Evolutionary conservation across 208 protist species (phyloP).

Genomic region (Acanthamoeba healyi): DNA sequence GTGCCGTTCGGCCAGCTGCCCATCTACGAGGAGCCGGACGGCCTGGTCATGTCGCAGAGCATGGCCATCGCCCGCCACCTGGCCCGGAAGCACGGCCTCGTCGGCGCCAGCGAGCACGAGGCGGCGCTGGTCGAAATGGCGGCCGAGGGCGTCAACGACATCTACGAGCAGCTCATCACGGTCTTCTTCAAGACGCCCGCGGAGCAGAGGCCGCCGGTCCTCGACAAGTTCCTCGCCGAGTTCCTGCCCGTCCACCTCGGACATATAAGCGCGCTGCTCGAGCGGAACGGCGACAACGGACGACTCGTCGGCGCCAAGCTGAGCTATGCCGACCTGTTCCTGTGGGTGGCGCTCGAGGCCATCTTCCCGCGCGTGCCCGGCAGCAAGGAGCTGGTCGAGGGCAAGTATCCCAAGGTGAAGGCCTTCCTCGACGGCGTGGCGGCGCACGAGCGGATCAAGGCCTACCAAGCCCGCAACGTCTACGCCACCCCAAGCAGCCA

Average conservation of each 20-base stretch:
- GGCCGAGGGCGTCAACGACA: conserved; percentile 29
- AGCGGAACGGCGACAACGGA: conserved; percentile 56
- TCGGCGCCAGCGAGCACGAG: neutral
- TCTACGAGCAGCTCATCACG: neutral
- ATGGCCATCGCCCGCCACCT: conserved; percentile 39
- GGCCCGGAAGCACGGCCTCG: conserved; percentile 64
- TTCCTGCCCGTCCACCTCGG: neutral
- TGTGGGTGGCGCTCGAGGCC: neutral
- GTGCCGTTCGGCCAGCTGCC: conserved; percentile 22
- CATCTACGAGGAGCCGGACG: conserved; percentile 59
- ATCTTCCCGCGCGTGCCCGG: neutral
- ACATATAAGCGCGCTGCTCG: neutral
- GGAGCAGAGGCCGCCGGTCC: neutral
- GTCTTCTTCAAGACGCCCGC: neutral
- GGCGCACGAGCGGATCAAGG: neutral
- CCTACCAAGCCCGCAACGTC: conserved; percentile 47
- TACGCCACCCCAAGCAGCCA: neutral
- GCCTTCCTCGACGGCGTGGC: neutral
- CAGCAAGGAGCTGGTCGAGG: neutral
- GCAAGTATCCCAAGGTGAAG: neutral
- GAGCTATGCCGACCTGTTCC: conserved; percentile 8
- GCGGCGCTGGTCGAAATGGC: neutral
- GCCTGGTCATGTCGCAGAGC: neutral
- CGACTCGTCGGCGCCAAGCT: conserved; percentile 58
- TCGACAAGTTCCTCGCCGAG: neutral